A percentile compares a stretch with the other conserved stretches of the same genome.
These are phyloP conservation scores for Cryptosporidium xiaoi DNA, from an alignment of 169 alveolate genomes.

Conservation along the genomic window DNA sequence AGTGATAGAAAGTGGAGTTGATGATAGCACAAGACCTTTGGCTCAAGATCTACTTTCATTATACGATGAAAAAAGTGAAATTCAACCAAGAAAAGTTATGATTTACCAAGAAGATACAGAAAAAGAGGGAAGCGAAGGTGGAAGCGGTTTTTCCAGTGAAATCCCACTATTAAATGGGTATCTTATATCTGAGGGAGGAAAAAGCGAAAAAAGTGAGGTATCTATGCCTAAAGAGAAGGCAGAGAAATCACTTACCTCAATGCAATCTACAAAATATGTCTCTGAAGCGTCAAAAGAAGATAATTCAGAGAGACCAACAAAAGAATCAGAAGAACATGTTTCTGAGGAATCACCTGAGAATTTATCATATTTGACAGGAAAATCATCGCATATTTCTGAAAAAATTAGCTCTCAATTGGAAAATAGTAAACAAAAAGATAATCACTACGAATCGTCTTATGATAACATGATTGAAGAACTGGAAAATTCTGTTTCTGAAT, in stretches of 20 bases:
- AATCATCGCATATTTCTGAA: no score
- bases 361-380: no score
- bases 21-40: background rate
- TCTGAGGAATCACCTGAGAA: no score
- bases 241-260: background rate
- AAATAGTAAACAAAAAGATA: background rate
- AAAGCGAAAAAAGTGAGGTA: no score
- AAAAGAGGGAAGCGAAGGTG: background rate
- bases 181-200: no score
- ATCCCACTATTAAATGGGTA: no score
- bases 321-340: no score
- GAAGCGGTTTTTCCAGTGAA: no score
- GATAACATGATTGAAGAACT: constrained; percentile 20
- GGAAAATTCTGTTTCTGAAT: constrained; percentile 35
- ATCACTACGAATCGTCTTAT: constrained; percentile 40
- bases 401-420: no score
- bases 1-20: background rate
- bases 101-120: background rate
- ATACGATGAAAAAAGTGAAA: constrained; percentile 5
- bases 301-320: background rate
- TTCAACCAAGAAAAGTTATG: background rate
- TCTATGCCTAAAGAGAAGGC: no score
- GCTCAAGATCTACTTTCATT: background rate
- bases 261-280: background rate
- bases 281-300: background rate